These are phyloP conservation scores for Chlorencoelia australis DNA, from an alignment of 2,329 filamentous ascomycete species.

Conservation along the genomic window DNA sequence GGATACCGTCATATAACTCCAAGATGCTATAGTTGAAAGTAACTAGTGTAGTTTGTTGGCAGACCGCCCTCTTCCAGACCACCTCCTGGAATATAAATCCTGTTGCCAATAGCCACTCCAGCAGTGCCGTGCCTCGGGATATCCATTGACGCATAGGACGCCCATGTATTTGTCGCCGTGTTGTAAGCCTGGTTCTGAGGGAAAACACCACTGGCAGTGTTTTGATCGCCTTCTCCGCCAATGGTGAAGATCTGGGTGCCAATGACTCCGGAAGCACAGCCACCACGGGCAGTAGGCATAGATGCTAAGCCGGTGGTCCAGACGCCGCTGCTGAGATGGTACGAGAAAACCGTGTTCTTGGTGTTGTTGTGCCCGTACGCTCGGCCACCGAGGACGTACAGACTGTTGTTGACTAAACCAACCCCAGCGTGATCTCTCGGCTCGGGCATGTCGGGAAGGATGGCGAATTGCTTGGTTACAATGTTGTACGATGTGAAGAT, in stretches of 20 bases:
- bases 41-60: conserved; percentile 1
- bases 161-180: conserved; percentile 20
- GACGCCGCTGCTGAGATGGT: conserved; percentile 21
- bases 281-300: conserved; percentile 33
- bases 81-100: conserved; percentile 30
- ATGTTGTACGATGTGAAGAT: conserved; percentile 27
- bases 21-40: too few relatives aligned
- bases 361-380: conserved; percentile 25
- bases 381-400: conserved; percentile 26
- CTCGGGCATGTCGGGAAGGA: conserved; percentile 27
- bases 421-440: conserved; percentile 29
- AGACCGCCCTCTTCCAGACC: conserved; percentile 14
- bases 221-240: conserved; percentile 30
- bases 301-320: conserved; percentile 22
- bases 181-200: conserved; percentile 27
- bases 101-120: conserved; percentile 21
- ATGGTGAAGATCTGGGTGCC: conserved; percentile 27
- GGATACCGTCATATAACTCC: too few relatives aligned
- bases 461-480: conserved; percentile 19
- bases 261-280: conserved; percentile 21
- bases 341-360: conserved; percentile 28
- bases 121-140: conserved; percentile 29
- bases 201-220: conserved; percentile 20
- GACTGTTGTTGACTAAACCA: conserved; percentile 23
- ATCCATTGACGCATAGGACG: conserved; percentile 20